These are phyloP conservation scores for Medakamo hakoo DNA, from an alignment of 139 green algal species.

Conservation along the genomic window DNA sequence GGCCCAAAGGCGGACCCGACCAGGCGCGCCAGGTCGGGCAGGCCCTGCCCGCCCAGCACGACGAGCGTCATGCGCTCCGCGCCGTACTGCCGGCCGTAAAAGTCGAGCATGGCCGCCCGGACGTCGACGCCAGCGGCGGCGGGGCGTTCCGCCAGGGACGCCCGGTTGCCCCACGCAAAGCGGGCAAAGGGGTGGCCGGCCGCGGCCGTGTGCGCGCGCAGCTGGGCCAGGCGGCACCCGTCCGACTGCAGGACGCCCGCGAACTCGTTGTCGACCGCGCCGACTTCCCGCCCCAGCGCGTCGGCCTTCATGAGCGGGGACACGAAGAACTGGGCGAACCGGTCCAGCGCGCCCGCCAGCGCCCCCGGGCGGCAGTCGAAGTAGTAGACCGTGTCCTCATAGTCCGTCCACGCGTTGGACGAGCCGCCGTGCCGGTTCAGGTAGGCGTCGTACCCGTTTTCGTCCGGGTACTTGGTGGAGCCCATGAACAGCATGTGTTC, in stretches of 20 bases:
- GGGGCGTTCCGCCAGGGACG: constrained; percentile 51
- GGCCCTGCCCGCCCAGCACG: constrained; percentile 68
- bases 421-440: constrained; percentile 63
- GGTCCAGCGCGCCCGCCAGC: constrained; percentile 66
- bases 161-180: constrained; percentile 88
- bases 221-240: constrained; percentile 52
- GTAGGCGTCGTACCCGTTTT: constrained; percentile 94
- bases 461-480: constrained; percentile 71
- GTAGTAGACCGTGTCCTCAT: constrained; percentile 50
- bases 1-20: constrained; percentile 36
- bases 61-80: constrained; percentile 81
- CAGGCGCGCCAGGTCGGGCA: constrained; percentile 55
- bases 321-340: constrained; percentile 93
- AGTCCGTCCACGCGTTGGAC: constrained; percentile 90
- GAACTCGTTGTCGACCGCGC: constrained; percentile 77
- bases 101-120: constrained; percentile 48
- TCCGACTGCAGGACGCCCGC: constrained; percentile 42
- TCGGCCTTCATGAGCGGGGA: constrained; percentile 65
- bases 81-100: constrained; percentile 77
- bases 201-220: constrained; percentile 64
- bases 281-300: constrained; percentile 78
- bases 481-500: constrained; percentile 99
- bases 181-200: constrained; percentile 59
- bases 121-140: constrained; percentile 39
- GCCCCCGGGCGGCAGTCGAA: constrained; percentile 68